phyloP scores from a whole-genome alignment of 352 stramenopile genomes.

The Phytophthora foliorum region DNA sequence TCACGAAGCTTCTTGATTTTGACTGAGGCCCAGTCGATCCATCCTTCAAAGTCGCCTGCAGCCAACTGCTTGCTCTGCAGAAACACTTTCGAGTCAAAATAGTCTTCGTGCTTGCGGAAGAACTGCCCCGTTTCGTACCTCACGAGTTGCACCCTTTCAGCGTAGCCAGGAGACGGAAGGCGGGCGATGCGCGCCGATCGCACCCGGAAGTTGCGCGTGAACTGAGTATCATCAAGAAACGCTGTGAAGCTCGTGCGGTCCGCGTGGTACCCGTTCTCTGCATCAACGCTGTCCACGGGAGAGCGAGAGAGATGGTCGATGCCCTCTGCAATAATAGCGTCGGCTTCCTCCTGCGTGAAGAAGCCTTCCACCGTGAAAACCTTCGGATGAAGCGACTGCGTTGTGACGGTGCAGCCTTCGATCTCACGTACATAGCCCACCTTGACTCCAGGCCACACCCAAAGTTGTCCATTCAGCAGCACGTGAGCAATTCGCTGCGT shows the following conservation, averaged over 20 bases:
- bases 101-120: conserved; percentile 83
- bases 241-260: conserved; percentile 79
- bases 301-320: conserved; percentile 59
- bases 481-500: conserved; percentile 66
- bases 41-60: conserved; percentile 50
- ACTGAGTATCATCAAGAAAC: conserved; percentile 69
- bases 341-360: conserved; percentile 65
- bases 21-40: conserved; percentile 56
- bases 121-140: conserved; percentile 77
- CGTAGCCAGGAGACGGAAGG: conserved; percentile 57
- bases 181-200: conserved; percentile 61
- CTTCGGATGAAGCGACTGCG: conserved; percentile 64
- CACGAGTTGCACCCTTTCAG: conserved; percentile 74
- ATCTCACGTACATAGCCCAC: conserved; percentile 68
- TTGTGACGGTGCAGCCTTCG: conserved; percentile 67
- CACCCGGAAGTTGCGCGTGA: conserved; percentile 68
- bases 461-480: conserved; percentile 76
- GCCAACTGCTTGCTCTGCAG: conserved; percentile 53
- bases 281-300: conserved; percentile 65
- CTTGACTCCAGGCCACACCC: conserved; percentile 79
- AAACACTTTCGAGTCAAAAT: conserved; percentile 81
- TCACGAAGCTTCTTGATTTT: conserved; percentile 35
- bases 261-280: conserved; percentile 64
- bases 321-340: conserved; percentile 64
- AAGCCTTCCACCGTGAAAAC: conserved; percentile 77